Percentiles rank a stretch among this genome's conserved stretches.
These are phyloP conservation scores for Phaseolus coccineus DNA, from an alignment of 331 rosid genomes.

Conservation along the genomic window DNA sequence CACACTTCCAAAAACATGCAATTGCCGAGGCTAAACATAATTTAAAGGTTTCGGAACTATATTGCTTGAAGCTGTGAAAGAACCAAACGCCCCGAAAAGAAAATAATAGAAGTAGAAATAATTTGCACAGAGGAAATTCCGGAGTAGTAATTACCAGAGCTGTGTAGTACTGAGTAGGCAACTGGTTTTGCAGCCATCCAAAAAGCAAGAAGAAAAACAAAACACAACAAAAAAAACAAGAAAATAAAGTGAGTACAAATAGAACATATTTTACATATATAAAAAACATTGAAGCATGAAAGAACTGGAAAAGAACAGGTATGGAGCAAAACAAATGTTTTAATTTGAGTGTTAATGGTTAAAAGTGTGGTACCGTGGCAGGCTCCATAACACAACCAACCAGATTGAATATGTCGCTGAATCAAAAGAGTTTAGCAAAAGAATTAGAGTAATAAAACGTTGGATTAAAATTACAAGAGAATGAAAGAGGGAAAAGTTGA, in stretches of 20 bases:
- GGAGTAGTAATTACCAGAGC: conserved; percentile 71
- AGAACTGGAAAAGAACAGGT: not conserved
- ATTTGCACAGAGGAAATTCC: not conserved
- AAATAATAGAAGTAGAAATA: not conserved
- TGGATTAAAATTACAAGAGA: not conserved
- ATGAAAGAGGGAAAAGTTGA: not conserved
- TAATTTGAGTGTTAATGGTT: not conserved
- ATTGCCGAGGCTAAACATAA: not conserved
- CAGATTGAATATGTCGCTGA: conserved; percentile 82
- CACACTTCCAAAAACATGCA: not conserved
- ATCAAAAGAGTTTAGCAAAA: conserved; percentile 5
- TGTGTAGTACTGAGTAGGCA: conserved; percentile 93
- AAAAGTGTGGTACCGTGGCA: conserved; percentile 72
- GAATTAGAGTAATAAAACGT: not conserved
- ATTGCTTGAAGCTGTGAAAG: not conserved
- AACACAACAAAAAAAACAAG: not conserved
- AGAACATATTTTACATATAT: not conserved
- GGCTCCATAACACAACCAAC: conserved; percentile 91
- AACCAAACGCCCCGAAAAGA: not conserved
- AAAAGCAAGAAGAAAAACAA: not conserved
- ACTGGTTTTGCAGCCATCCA: conserved; percentile 59
- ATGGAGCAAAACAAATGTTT: not conserved
- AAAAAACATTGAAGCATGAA: not conserved
- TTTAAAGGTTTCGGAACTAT: not conserved
- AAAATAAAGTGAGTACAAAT: not conserved